phyloP scores from a whole-genome alignment of 2,329 filamentous ascomycete species.

The Sclerotinia nivalis region DNA sequence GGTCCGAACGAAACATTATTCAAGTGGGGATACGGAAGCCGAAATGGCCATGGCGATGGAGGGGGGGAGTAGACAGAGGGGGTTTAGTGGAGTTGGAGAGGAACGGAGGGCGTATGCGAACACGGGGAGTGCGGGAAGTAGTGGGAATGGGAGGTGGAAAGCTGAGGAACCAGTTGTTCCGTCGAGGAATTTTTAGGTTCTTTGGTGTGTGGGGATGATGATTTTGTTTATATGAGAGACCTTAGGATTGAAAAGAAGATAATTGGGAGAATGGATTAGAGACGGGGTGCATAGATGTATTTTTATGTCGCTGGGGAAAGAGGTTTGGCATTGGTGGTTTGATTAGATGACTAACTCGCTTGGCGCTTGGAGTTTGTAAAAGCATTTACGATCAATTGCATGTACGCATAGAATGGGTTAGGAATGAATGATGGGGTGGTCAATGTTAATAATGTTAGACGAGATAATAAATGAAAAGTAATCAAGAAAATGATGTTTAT shows the following conservation, averaged over 20 bases:
- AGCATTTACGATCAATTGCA: not conserved
- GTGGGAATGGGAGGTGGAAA: not conserved
- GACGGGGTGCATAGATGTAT: not conserved
- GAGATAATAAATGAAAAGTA: not conserved
- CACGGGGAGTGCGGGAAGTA: not conserved
- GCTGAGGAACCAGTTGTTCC: not conserved
- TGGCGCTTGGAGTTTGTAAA: not conserved
- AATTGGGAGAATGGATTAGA: not conserved
- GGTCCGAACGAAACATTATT: slow-evolving; percentile 30
- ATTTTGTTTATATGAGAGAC: not conserved
- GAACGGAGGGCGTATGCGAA: slow-evolving; percentile 2
- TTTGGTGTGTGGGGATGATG: not conserved
- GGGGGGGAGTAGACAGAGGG: slow-evolving; percentile 20
- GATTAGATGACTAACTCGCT: not conserved
- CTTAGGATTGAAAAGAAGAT: not conserved
- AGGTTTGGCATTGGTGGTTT: not conserved
- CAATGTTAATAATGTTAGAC: not conserved
- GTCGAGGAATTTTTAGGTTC: slow-evolving; percentile 1
- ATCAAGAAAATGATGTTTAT: too few relatives aligned
- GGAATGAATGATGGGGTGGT: not conserved
- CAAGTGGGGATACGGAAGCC: slow-evolving; percentile 32
- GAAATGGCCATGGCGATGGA: slow-evolving; percentile 31
- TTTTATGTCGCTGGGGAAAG: not conserved
- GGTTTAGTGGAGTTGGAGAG: not conserved
- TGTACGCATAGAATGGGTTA: not conserved